Evolutionary conservation across 1,284 basidiomycete species (phyloP), one percentile per base, ranked within the genome.

Genomic region (Rhizoctonia solani): DNA sequence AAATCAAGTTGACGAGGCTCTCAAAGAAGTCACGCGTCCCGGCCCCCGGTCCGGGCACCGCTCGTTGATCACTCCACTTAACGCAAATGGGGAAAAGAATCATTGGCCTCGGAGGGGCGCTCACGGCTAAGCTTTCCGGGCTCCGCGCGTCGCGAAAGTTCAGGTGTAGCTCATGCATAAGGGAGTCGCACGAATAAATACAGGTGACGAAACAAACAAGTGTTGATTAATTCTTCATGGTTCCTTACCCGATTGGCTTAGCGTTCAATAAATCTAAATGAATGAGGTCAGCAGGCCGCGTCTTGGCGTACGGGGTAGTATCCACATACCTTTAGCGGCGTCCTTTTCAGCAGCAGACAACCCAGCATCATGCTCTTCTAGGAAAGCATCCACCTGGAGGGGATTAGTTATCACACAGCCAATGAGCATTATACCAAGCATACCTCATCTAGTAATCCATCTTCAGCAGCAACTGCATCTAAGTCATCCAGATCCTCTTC

Each of bases 341-440:
- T 88, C 85, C 77, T 91, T 88, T 75, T 95, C 90, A 19, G 89
- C 90, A 63, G 92, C 91, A 21, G 89, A 88, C 59, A 95, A 79
- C 1, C 92, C 92, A 27, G 88, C 88, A 78, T 94, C 93, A 74
- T 95, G 88, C 13, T 87, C 93, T 74, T 95, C 93, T 59, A 96
- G 80, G 82, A 95, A 95, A 1, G 93, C 93, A 75, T 96, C 93
- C 63, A 93, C 91, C 86, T 88, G 70, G 54, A 11, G 54, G 14
- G 63, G 47, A 47, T 69, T 59, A 44, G 39, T 30, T 37, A 4
- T 21, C 23, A 21, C 47, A 63, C 42, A 56, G 44, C 67, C 14
- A 30, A 39, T 32, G 66, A 11, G 6, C 34, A 19, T 19, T 46
- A 14, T 32, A 55, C 46, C 23, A 56, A 32, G 9, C 79, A 67